phyloP scores from a whole-genome alignment of 1,139 yeast genomes.

The Pneumocystis jirovecii region DNA sequence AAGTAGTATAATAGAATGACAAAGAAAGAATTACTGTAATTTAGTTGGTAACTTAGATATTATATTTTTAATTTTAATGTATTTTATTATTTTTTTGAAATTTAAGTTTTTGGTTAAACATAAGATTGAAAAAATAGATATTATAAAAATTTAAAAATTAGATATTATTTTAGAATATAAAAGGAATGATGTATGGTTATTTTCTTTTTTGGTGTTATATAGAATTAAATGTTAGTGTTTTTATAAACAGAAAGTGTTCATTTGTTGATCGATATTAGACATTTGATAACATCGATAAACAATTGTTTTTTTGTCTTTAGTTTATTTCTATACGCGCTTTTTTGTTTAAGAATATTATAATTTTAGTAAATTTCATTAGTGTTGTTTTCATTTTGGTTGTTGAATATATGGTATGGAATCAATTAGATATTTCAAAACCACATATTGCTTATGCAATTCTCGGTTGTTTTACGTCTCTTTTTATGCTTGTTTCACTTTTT shows the following conservation, averaged over 20 bases:
- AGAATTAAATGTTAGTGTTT: background rate
- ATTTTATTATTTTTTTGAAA: background rate
- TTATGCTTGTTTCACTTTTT: conserved; percentile 78
- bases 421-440: conserved; percentile 41
- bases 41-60: background rate
- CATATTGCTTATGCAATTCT: conserved; percentile 88
- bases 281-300: background rate
- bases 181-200: background rate
- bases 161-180: too few relatives aligned
- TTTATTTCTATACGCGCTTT: background rate
- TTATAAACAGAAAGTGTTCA: background rate
- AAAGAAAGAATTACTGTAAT: background rate
- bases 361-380: background rate
- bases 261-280: background rate
- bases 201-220: background rate
- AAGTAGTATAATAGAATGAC: background rate
- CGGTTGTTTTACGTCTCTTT: conserved; percentile 75
- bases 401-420: conserved; percentile 35
- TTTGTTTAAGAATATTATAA: background rate
- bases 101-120: background rate
- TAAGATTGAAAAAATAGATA: too few relatives aligned
- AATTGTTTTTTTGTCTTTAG: background rate
- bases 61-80: background rate
- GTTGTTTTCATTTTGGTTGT: conserved; percentile 28
- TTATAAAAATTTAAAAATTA: too few relatives aligned